Percentiles rank a stretch among this genome's conserved stretches.
These are phyloP conservation scores for Metschnikowia aberdeeniae DNA, from an alignment of 805 yeast genomes.

Conservation along the genomic window DNA sequence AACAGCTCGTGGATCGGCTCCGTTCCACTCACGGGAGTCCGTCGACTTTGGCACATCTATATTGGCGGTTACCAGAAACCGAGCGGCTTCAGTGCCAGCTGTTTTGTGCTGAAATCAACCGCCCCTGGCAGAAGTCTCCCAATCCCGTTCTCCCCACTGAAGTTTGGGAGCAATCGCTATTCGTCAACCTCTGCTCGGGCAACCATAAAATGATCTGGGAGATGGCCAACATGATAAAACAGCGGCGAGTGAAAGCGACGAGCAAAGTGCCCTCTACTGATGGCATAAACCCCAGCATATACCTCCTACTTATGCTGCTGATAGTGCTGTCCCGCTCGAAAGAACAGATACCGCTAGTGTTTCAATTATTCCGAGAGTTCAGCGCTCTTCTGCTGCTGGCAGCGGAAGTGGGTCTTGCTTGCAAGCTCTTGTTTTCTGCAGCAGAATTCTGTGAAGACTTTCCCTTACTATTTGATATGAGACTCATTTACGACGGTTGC, in stretches of 20 bases:
- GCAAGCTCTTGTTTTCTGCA: slow-evolving; percentile 6
- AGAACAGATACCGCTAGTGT: slow-evolving; percentile 6
- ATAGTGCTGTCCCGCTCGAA: slow-evolving; percentile 4
- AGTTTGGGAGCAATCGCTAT: not conserved
- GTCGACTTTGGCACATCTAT: slow-evolving; percentile 1
- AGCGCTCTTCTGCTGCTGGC: not conserved
- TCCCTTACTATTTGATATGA: slow-evolving; percentile 19
- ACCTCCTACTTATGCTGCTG: slow-evolving; percentile 13
- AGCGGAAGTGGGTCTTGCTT: slow-evolving; percentile 7
- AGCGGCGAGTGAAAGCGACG: not conserved
- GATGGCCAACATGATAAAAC: slow-evolving; percentile 9
- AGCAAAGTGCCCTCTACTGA: not conserved
- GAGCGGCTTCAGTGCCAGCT: slow-evolving; percentile 1
- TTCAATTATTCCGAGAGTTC: slow-evolving; percentile 10
- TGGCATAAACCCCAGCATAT: not conserved
- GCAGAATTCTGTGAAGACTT: slow-evolving; percentile 18
- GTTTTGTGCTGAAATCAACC: not conserved
- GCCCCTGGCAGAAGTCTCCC: not conserved
- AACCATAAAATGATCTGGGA: slow-evolving; percentile 7
- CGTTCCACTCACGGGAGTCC: not conserved
- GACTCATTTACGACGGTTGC: slow-evolving; percentile 20
- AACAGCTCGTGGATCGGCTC: slow-evolving; percentile 1
- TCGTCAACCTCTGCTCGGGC: slow-evolving; percentile 8
- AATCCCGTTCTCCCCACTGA: not conserved
- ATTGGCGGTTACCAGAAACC: not conserved